phyloP scores from a whole-genome alignment of 225 moss, liverwort and hornwort species.

The Climacium dendroides region DNA sequence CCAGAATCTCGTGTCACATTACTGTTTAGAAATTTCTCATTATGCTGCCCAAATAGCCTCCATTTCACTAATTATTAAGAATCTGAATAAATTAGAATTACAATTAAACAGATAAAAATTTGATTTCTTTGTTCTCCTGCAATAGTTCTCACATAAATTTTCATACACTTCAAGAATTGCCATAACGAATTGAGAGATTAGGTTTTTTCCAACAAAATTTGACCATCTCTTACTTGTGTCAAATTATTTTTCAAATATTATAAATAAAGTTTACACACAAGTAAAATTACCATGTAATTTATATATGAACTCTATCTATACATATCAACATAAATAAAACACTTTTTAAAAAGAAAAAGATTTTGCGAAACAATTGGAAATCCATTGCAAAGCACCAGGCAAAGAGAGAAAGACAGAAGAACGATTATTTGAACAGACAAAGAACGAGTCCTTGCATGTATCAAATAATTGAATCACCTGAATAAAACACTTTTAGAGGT shows the following conservation, averaged over 20 bases:
- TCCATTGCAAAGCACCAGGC: too few relatives aligned
- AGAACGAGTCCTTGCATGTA: too few relatives aligned
- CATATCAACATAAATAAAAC: too few relatives aligned
- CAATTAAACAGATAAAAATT: background rate
- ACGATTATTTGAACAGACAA: too few relatives aligned
- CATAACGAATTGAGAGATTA: background rate
- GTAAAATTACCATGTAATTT: background rate
- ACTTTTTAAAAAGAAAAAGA: too few relatives aligned
- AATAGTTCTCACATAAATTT: too few relatives aligned
- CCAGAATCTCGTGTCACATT: background rate
- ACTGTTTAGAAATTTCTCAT: background rate
- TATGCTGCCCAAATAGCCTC: background rate
- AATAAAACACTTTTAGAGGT: too few relatives aligned
- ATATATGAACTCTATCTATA: background rate
- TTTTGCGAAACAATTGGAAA: too few relatives aligned
- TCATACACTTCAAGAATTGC: background rate
- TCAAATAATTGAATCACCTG: too few relatives aligned
- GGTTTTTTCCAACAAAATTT: background rate
- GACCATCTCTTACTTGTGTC: accelerated
- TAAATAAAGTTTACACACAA: too few relatives aligned
- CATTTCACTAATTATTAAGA: background rate
- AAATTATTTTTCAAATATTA: background rate
- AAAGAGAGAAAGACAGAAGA: too few relatives aligned
- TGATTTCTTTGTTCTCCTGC: accelerated
- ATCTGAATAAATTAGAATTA: too few relatives aligned